phyloP scores from a whole-genome alignment of 805 yeast species.

The Lachancea lanzarotensis region DNA sequence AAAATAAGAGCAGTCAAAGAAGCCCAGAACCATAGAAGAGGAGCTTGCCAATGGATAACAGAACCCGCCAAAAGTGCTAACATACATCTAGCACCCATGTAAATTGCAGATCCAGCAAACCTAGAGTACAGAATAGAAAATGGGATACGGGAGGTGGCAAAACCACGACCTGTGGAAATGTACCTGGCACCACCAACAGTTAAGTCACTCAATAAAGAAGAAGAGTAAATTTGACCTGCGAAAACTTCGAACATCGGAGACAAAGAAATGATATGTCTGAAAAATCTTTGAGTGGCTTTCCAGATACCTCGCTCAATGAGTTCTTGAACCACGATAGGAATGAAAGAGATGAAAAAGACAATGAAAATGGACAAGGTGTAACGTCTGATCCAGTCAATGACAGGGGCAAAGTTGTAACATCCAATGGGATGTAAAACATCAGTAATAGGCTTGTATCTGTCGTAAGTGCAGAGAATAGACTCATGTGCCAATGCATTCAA shows the following conservation, averaged over 20 bases:
- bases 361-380: slow-evolving; percentile 74
- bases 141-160: slow-evolving; percentile 74
- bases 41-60: slow-evolving; percentile 83
- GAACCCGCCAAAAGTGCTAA: slow-evolving; percentile 67
- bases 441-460: slow-evolving; percentile 58
- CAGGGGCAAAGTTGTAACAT: slow-evolving; percentile 68
- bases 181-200: slow-evolving; percentile 83
- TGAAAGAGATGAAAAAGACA: slow-evolving; percentile 72
- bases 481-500: slow-evolving; percentile 69
- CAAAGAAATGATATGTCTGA: slow-evolving; percentile 60
- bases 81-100: slow-evolving; percentile 76
- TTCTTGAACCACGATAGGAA: slow-evolving; percentile 75
- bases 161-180: slow-evolving; percentile 82
- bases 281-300: slow-evolving; percentile 64
- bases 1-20: slow-evolving; percentile 79
- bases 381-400: slow-evolving; percentile 76
- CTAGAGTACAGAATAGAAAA: slow-evolving; percentile 68
- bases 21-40: slow-evolving; percentile 96
- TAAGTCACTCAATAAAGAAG: slow-evolving; percentile 63
- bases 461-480: slow-evolving; percentile 59
- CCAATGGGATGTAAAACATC: slow-evolving; percentile 62
- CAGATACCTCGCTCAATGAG: slow-evolving; percentile 75
- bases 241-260: slow-evolving; percentile 82
- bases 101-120: slow-evolving; percentile 76
- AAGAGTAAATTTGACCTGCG: slow-evolving; percentile 72